Percentiles rank a stretch among this genome's conserved stretches.
Evolutionary conservation across 2,329 filamentous ascomycete genomes (phyloP).

Genomic region (Aspergillus sp.): DNA sequence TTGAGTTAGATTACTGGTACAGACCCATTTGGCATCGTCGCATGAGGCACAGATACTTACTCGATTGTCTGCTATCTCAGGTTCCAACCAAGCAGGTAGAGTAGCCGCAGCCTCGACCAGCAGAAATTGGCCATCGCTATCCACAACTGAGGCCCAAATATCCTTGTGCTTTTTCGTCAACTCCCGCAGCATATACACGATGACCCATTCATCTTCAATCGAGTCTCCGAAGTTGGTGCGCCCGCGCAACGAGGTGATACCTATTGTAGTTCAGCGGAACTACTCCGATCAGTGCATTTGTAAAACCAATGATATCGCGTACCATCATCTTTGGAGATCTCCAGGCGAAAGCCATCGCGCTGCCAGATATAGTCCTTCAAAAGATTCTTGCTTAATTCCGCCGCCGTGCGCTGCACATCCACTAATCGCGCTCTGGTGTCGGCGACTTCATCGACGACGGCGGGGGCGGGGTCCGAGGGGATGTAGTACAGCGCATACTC

Average conservation of each 20-base stretch:
- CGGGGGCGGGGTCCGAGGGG: conserved; percentile 55
- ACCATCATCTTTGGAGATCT: conserved; percentile 62
- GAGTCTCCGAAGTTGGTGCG: conserved; percentile 88
- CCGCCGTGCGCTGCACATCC: conserved; percentile 67
- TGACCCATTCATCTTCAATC: conserved; percentile 95
- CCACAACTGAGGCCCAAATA: conserved; percentile 79
- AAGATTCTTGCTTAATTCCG: conserved; percentile 61
- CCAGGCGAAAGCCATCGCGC: conserved; percentile 73
- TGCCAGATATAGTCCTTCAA: conserved; percentile 96
- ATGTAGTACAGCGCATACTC: conserved; percentile 80
- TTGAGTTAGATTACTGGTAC: neutral
- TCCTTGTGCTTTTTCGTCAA: conserved; percentile 70
- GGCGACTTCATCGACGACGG: conserved; percentile 55
- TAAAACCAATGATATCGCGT: conserved; percentile 20
- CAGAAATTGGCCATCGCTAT: conserved; percentile 92
- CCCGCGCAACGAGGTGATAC: conserved; percentile 65
- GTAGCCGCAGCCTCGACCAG: conserved; percentile 89
- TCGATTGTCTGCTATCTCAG: conserved; percentile 82
- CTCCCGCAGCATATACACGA: conserved; percentile 84
- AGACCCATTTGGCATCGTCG: neutral
- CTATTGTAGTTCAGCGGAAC: conserved; percentile 26
- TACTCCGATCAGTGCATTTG: neutral
- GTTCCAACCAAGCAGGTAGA: conserved; percentile 85
- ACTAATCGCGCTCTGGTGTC: conserved; percentile 63
- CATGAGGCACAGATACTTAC: conserved; percentile 34